Evolutionary conservation across 257 asterid species (phyloP).

Genomic region (Petunia secreta): DNA sequence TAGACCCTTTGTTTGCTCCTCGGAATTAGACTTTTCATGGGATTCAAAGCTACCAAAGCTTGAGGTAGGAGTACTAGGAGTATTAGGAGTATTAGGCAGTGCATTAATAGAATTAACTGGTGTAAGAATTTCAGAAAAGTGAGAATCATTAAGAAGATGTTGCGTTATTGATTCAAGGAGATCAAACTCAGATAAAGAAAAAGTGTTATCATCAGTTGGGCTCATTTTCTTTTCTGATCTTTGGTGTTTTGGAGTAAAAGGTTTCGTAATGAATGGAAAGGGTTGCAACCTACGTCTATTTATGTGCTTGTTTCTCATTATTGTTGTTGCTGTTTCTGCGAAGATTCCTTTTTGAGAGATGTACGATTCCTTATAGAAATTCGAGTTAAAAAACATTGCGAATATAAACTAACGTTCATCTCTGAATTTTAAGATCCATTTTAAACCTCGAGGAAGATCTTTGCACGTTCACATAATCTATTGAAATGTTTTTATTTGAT

Average conservation of each 20-base stretch:
- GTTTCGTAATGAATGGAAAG: neutral
- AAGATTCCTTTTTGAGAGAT: no score
- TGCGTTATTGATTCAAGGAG: no score
- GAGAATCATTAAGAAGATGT: constrained; percentile 28
- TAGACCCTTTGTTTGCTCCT: neutral
- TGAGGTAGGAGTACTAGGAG: neutral
- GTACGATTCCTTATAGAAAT: no score
- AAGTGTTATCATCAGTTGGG: neutral
- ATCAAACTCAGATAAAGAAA: constrained; percentile 24
- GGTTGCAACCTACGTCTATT: neutral
- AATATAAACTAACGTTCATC: no score
- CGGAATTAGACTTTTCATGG: no score
- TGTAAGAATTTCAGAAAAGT: constrained; percentile 26
- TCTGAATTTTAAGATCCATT: no score
- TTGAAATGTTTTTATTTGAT: no score
- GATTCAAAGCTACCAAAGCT: neutral
- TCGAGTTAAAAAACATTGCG: no score
- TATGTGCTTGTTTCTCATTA: neutral
- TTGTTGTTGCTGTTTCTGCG: no score
- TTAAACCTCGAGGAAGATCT: no score
- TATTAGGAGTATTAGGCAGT: neutral
- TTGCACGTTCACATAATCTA: no score
- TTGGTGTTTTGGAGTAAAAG: neutral
- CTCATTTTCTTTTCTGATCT: no score
- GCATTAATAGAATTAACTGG: neutral